Conservation (phyloP, 345 rosid species). For the Anastatica hierochuntica region DNA sequence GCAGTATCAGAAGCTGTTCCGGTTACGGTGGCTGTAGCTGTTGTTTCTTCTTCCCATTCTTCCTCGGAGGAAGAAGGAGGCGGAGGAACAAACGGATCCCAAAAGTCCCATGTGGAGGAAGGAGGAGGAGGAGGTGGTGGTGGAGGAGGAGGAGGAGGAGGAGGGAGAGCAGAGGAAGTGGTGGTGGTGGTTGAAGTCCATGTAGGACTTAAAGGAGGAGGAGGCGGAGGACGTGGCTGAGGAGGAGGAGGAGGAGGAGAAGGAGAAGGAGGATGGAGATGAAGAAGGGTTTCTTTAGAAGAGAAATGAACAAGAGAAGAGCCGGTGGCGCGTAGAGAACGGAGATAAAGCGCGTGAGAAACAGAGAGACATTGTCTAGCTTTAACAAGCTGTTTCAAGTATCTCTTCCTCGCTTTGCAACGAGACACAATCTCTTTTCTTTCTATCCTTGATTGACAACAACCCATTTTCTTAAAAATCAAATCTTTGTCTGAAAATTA, state of each 20-base stretch:
- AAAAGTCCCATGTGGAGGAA: conserved; percentile 81
- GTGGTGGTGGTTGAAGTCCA: conserved; percentile 63
- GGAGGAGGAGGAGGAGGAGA: conserved; percentile 19
- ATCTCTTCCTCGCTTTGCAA: conserved; percentile 82
- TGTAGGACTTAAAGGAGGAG: conserved; percentile 71
- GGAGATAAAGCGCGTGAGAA: conserved; percentile 81
- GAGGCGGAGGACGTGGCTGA: conserved; percentile 35
- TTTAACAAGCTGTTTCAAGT: conserved; percentile 71
- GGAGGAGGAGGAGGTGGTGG: conserved; percentile 63
- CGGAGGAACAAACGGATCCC: conserved; percentile 75
- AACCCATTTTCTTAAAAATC: conserved; percentile 42
- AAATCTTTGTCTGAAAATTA: not conserved
- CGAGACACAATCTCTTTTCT: conserved; percentile 80
- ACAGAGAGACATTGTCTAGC: conserved; percentile 76
- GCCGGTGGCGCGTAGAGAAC: conserved; percentile 75
- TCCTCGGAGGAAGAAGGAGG: conserved; percentile 52
- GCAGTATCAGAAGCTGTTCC: conserved; percentile 33
- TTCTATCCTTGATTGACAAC: conserved; percentile 69
- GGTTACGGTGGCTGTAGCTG: conserved; percentile 17
- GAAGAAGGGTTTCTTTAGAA: conserved; percentile 49
- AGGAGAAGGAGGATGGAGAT: conserved; percentile 33
- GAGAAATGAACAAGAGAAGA: conserved; percentile 74
- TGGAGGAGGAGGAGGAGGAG: conserved; percentile 29
- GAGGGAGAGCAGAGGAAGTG: conserved; percentile 39
- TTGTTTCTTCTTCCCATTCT: conserved; percentile 59